phyloP scores from a whole-genome alignment of 768 basidiomycete genomes.

The Leccinum subgranulosum region DNA sequence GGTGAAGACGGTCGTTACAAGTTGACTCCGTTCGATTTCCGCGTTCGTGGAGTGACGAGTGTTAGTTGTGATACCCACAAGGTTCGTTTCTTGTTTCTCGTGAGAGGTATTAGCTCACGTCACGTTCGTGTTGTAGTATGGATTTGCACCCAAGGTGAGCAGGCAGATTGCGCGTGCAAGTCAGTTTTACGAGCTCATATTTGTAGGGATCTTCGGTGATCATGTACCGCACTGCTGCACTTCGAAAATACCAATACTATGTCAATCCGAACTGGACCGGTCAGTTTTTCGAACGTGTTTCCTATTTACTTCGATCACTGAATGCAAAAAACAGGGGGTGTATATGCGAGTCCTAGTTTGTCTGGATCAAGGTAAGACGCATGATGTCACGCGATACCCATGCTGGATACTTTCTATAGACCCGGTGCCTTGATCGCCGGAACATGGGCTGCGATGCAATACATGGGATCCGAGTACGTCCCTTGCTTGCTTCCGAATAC shows the following conservation, averaged over 20 bases:
- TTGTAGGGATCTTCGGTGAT: conserved; percentile 84
- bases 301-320: background rate
- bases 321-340: conserved; percentile 51
- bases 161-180: background rate
- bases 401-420: conserved; percentile 34
- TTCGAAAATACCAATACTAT: conserved; percentile 85
- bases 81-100: conserved; percentile 35
- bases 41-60: conserved; percentile 85
- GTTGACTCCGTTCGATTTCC: conserved; percentile 82
- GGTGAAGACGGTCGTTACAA: conserved; percentile 54
- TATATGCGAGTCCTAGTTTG: conserved; percentile 87
- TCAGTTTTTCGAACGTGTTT: conserved; percentile 23
- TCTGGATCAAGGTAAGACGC: conserved; percentile 78
- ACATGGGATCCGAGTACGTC: conserved; percentile 81
- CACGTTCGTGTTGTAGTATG: conserved; percentile 53
- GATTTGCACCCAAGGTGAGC: conserved; percentile 85
- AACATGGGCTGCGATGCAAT: conserved; percentile 95
- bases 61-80: conserved; percentile 98
- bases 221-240: conserved; percentile 82
- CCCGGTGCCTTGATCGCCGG: conserved; percentile 93
- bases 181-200: background rate
- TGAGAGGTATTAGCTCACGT: background rate
- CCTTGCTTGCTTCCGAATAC: background rate
- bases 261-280: conserved; percentile 79
- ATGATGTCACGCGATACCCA: background rate